Evolutionary conservation across 23 red algal genomes (phyloP).

Genomic region (Agarophyton chilense): DNA sequence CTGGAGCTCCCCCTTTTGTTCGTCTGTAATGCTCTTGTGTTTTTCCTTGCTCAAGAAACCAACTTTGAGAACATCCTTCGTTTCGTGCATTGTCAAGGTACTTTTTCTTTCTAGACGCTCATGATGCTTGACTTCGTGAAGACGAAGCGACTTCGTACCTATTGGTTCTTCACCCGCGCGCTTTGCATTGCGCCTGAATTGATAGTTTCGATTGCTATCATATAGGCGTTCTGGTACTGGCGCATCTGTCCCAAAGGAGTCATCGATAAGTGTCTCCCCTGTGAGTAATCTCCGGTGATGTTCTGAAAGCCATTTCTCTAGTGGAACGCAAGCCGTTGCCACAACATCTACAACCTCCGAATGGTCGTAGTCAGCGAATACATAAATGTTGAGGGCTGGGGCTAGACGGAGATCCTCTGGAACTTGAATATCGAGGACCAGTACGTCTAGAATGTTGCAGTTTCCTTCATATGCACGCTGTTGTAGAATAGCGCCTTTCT

Average conservation of each 20-base stretch:
- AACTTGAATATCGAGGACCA: constrained; percentile 69
- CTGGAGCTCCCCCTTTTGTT: not conserved
- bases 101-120: constrained; percentile 42
- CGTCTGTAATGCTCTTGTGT: not conserved
- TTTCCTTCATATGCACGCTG: constrained; percentile 80
- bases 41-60: constrained; percentile 44
- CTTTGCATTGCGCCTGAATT: constrained; percentile 53
- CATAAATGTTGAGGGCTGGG: constrained; percentile 68
- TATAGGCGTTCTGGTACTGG: constrained; percentile 65
- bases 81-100: constrained; percentile 47
- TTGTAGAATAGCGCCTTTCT: constrained; percentile 67
- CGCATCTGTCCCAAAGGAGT: constrained; percentile 78
- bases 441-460: constrained; percentile 73
- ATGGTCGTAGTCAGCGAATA: constrained; percentile 62
- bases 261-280: constrained; percentile 66
- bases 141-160: constrained; percentile 22
- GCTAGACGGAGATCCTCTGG: constrained; percentile 74
- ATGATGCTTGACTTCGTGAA: constrained; percentile 67
- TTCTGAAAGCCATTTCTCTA: constrained; percentile 64
- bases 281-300: constrained; percentile 65
- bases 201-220: constrained; percentile 36
- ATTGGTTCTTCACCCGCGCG: constrained; percentile 61
- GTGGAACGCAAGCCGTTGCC: constrained; percentile 62
- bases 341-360: constrained; percentile 40
- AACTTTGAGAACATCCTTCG: constrained; percentile 38